Base-by-base conservation (phyloP, 108 stramenopile genomes). In the Fistulifera solaris region DNA sequence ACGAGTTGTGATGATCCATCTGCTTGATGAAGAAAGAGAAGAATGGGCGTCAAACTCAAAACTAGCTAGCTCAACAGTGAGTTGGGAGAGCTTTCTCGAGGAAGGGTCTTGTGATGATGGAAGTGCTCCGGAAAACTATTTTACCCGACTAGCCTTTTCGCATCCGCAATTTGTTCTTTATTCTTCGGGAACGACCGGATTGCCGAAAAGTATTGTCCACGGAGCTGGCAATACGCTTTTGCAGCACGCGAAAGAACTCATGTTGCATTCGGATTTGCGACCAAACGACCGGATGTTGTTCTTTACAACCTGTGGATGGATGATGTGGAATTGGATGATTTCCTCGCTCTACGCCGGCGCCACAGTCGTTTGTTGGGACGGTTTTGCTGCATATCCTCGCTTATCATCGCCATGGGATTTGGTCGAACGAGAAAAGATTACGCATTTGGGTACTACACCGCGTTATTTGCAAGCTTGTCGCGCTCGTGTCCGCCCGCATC, bases 291-390 rank as follows among this genome's bases (percentile, higher is more conserved):
- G 63, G n/a, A 66, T 71, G 64, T 40, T 71, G 16, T 71, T 61
- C 52, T 71, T 59, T 53, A 66, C 70, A 16, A 65, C 64, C 3
- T 65, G 64, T 23, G 70, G 64, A 10, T 71, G 70, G 70, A 71
- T 71, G 63, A 71, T 71, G 70, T 71, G 64, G 68, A 71, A 71
- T 38, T 71, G 70, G 70, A 65, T 65, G 64, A 15, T 59, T 19
- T 50, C 47, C 8, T 54, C 52, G 2, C 49, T 71, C 25, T 42
- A 55, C 17, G 62, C 68, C 14, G 68, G 68, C 22, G 68, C 68
- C 24, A 27, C 63, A 2, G 55, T 70, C 17, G 68, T 70, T 5
- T 39, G 31, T 23, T 70, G 51, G 24, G 68, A 70, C 43, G 68
- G 68, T 46, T 70, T 64, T 58, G 57, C 68, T 15, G 63, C 63